These are phyloP conservation scores for Termitomyces sp. DNA, from an alignment of 768 basidiomycete species.

Conservation along the genomic window DNA sequence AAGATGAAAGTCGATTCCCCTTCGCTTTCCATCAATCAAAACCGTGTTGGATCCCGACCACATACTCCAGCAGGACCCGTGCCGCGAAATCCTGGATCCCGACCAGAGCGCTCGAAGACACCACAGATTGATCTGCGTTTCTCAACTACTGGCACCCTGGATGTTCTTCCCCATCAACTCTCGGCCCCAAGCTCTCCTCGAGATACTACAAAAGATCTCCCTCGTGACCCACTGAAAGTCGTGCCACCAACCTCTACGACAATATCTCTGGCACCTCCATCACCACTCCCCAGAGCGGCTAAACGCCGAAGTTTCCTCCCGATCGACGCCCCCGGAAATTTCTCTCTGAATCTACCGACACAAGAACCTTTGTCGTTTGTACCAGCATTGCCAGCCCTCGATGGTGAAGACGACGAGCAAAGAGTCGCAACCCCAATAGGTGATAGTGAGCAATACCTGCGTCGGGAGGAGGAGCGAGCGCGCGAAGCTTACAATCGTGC, in stretches of 20 bases:
- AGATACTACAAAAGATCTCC: slow-evolving; percentile 24
- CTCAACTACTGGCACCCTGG: slow-evolving; percentile 66
- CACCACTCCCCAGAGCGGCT: slow-evolving; percentile 47
- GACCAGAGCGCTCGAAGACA: slow-evolving; percentile 36
- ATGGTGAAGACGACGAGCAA: slow-evolving; percentile 35
- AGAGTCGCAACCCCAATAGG: slow-evolving; percentile 42
- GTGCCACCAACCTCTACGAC: slow-evolving; percentile 20
- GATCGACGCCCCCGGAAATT: slow-evolving; percentile 60
- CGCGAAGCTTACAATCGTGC: slow-evolving; percentile 77
- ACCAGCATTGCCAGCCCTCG: slow-evolving; percentile 45
- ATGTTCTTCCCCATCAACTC: slow-evolving; percentile 39
- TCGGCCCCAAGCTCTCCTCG: slow-evolving; percentile 28
- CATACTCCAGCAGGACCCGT: slow-evolving; percentile 30
- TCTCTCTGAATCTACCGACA: slow-evolving; percentile 57
- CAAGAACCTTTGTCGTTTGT: slow-evolving; percentile 65
- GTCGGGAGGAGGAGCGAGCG: slow-evolving; percentile 69
- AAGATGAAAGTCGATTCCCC: slow-evolving; percentile 75
- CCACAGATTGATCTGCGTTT: slow-evolving; percentile 72
- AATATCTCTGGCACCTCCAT: slow-evolving; percentile 38
- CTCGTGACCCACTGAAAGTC: slow-evolving; percentile 27
- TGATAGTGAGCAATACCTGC: slow-evolving; percentile 49
- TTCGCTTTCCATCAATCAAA: slow-evolving; percentile 35
- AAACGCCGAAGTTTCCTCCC: slow-evolving; percentile 91
- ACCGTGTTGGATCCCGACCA: slow-evolving; percentile 28
- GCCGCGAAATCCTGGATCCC: slow-evolving; percentile 23